These are phyloP conservation scores for Neofusicoccum ribis DNA, from an alignment of 2,329 filamentous ascomycete species.

Conservation along the genomic window DNA sequence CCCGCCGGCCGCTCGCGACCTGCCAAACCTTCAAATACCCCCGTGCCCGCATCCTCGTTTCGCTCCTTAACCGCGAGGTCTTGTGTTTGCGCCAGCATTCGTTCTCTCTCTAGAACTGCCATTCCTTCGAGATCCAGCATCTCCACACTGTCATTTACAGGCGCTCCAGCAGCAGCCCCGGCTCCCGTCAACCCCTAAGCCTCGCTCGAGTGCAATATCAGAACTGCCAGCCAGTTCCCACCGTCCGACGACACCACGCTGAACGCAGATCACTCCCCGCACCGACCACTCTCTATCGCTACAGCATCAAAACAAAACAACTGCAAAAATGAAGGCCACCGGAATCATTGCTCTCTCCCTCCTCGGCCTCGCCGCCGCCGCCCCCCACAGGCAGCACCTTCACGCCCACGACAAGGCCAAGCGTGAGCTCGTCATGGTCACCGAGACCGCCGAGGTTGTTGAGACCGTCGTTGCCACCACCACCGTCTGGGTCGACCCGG, in stretches of 20 bases:
- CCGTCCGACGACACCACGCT: not conserved
- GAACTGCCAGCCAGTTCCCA: constrained; percentile 17
- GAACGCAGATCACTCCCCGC: not conserved
- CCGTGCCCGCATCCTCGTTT: not conserved
- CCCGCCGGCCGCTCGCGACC: not conserved
- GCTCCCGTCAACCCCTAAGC: not conserved
- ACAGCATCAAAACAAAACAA: constrained; percentile 23
- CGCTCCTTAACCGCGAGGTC: not conserved
- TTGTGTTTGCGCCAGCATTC: not conserved
- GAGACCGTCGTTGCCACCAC: constrained; percentile 38
- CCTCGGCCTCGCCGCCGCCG: constrained; percentile 36
- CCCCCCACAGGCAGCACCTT: constrained; percentile 23
- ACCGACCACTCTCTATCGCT: not conserved
- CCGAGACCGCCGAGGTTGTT: constrained; percentile 33
- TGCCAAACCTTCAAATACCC: constrained; percentile 9
- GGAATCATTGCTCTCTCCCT: constrained; percentile 36
- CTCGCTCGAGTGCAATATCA: constrained; percentile 1
- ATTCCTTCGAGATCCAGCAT: constrained; percentile 11
- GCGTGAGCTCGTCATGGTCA: constrained; percentile 32
- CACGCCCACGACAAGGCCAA: constrained; percentile 26
- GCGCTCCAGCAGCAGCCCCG: constrained; percentile 13
- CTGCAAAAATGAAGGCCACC: constrained; percentile 38
- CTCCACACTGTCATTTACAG: constrained; percentile 15
- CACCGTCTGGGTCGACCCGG: constrained; percentile 35
- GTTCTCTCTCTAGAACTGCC: constrained; percentile 14